These are phyloP conservation scores for Phytomonas sp. DNA, from an alignment of 208 protist genomes.

Conservation along the genomic window DNA sequence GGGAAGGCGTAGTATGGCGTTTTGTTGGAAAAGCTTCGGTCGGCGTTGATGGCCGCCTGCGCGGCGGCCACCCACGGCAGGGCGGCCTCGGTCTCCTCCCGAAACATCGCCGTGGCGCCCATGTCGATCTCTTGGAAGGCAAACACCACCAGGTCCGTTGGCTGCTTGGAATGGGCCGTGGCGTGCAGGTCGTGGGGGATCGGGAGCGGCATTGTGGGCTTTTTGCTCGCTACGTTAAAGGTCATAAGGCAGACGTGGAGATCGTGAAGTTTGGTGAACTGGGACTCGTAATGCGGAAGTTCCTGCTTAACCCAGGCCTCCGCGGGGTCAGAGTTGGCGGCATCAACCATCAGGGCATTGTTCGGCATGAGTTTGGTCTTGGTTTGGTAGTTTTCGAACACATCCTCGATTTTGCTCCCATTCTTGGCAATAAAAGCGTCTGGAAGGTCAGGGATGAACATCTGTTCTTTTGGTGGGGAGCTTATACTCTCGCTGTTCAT, in stretches of 20 bases:
- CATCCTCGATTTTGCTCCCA: slow-evolving; percentile 41
- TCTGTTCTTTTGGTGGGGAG: slow-evolving; percentile 8
- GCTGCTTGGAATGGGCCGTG: slow-evolving; percentile 9
- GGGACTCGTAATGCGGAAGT: slow-evolving; percentile 58
- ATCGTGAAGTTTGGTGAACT: slow-evolving; percentile 60
- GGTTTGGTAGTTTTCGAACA: slow-evolving; percentile 22
- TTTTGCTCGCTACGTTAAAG: slow-evolving; percentile 85
- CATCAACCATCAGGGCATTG: slow-evolving; percentile 4
- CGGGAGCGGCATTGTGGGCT: slow-evolving; percentile 35
- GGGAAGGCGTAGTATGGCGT: slow-evolving; percentile 63
- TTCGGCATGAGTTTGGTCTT: background rate
- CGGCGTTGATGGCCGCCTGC: slow-evolving; percentile 44
- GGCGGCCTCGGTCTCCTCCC: slow-evolving; percentile 75
- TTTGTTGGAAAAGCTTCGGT: slow-evolving; percentile 13
- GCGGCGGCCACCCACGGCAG: slow-evolving; percentile 59
- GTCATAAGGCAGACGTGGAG: slow-evolving; percentile 58
- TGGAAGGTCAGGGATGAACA: slow-evolving; percentile 56
- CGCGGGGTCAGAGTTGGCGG: slow-evolving; percentile 15
- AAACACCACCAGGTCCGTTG: slow-evolving; percentile 70
- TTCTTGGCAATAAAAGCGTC: slow-evolving; percentile 34
- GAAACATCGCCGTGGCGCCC: slow-evolving; percentile 80
- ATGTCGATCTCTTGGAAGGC: slow-evolving; percentile 90
- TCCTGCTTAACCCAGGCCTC: slow-evolving; percentile 77
- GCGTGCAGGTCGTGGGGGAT: slow-evolving; percentile 19
- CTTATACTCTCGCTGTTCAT: no score